Evolutionary conservation across 73 alveolate genomes (phyloP), one percentile per base, ranked within the genome.

Genomic region (Paramecium caudatum): DNA sequence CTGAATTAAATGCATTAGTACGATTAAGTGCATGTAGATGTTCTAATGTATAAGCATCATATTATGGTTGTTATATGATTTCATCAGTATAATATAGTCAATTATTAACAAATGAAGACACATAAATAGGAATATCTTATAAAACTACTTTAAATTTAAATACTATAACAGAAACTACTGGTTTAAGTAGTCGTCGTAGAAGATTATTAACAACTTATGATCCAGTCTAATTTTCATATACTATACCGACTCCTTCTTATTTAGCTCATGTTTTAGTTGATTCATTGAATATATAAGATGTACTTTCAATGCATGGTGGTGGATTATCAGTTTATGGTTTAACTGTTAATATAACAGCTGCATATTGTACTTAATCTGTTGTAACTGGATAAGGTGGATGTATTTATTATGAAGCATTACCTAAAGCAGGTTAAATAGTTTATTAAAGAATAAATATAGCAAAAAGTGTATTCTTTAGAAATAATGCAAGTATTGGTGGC

Each of bases 401-500:
- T 15, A 39, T 74, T 16, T 74, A 39, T 45, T 74, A 74, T 74
- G 62, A 74, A 43, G 62, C 88, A 3, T 10, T 33, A 4, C 48
- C 88, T 3, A 74, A 37, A 17, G 19, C n/a, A 16, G 88, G 65
- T 21, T n/a, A 19, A n/a, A 27, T 37, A 7, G 88, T 74, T 8
- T 74, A 27, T 43, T 25, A 74, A 21, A 74, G 88, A 21, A 12
- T 74, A 3, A 74, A 39, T 39, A 0, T 74, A 3, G 62, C 39
- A 41, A 74, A 8, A 2, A 74, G 88, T 45, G 68, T 74, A 9
- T 86, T 86, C 33, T 55, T 41, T 16, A 86, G 41, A 16, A 86
- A 86, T 86, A 61, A 62, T 86, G 93, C 93, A 4, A 62, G 88
- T 43, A 62, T 86, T 1, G 93, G 93, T 47, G 93, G 93, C n/a